Evolutionary conservation across 768 basidiomycete species (phyloP).

Genomic region (Leccinum uliginosum): DNA sequence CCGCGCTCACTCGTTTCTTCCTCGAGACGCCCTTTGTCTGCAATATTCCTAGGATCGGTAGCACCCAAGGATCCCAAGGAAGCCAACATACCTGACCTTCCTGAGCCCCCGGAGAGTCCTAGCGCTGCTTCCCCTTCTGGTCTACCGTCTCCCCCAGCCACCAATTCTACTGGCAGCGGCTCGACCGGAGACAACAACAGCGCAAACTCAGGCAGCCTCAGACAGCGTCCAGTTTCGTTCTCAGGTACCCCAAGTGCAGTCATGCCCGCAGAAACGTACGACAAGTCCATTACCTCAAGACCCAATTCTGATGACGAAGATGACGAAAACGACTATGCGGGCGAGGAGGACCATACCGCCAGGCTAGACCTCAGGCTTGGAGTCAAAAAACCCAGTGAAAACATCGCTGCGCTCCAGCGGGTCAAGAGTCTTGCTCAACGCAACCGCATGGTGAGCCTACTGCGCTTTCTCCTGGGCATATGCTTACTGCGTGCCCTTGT

Average conservation of each 20-base stretch:
- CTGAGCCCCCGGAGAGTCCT: slow-evolving; percentile 64
- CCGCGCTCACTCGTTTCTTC: slow-evolving; percentile 40
- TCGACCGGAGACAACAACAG: slow-evolving; percentile 61
- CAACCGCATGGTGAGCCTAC: slow-evolving; percentile 61
- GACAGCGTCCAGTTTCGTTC: slow-evolving; percentile 31
- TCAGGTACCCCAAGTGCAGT: slow-evolving; percentile 25
- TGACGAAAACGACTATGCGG: slow-evolving; percentile 44
- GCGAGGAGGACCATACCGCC: slow-evolving; percentile 65
- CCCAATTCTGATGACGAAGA: slow-evolving; percentile 42
- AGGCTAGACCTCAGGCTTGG: slow-evolving; percentile 38
- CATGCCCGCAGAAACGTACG: slow-evolving; percentile 40
- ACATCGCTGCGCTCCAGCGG: slow-evolving; percentile 56
- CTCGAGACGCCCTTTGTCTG: slow-evolving; percentile 54
- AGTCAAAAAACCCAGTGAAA: slow-evolving; percentile 44
- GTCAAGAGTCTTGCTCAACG: slow-evolving; percentile 68
- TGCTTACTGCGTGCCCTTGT: slow-evolving; percentile 25
- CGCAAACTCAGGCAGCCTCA: slow-evolving; percentile 37
- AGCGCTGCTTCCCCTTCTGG: slow-evolving; percentile 55
- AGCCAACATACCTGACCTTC: slow-evolving; percentile 56
- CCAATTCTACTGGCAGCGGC: slow-evolving; percentile 80
- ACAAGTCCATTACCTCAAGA: slow-evolving; percentile 32
- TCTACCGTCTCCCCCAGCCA: slow-evolving; percentile 78
- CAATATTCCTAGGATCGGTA: slow-evolving; percentile 52
- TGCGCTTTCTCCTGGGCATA: slow-evolving; percentile 16
- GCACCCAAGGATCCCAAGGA: slow-evolving; percentile 37